Percentiles rank a stretch among this genome's conserved stretches.
Conservation (phyloP, 768 basidiomycete genomes). For the Suillus bovinus region DNA sequence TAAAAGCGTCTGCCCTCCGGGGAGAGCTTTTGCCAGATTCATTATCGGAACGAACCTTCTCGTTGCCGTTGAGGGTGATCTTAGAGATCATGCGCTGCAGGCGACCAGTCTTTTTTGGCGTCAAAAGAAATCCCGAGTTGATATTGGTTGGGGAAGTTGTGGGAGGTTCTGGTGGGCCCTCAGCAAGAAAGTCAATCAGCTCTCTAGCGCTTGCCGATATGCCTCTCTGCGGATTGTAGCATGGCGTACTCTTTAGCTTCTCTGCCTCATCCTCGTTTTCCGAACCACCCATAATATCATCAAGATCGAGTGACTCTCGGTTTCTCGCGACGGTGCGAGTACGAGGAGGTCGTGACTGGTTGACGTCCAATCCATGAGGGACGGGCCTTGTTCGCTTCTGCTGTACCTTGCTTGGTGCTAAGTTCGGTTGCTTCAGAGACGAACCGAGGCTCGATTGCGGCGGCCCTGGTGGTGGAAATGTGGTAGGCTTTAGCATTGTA, state of each 20-base stretch:
- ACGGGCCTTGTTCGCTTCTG: slow-evolving; percentile 23
- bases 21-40: slow-evolving; percentile 29
- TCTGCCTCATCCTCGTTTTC: slow-evolving; percentile 53
- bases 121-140: slow-evolving; percentile 42
- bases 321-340: slow-evolving; percentile 55
- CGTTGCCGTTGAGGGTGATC: slow-evolving; percentile 49
- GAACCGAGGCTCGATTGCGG: slow-evolving; percentile 32
- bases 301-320: slow-evolving; percentile 71
- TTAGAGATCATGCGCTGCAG: slow-evolving; percentile 85
- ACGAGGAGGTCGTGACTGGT: slow-evolving; percentile 20
- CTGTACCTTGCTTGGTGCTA: slow-evolving; percentile 22
- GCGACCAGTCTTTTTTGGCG: slow-evolving; percentile 53
- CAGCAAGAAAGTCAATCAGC: slow-evolving; percentile 57
- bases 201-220: slow-evolving; percentile 49
- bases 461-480: slow-evolving; percentile 25
- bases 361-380: slow-evolving; percentile 32
- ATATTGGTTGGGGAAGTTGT: slow-evolving; percentile 34
- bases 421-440: slow-evolving; percentile 27
- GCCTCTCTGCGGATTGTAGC: slow-evolving; percentile 34
- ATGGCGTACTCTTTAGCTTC: slow-evolving; percentile 41
- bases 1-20: slow-evolving; percentile 29
- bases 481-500: slow-evolving; percentile 12
- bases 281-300: slow-evolving; percentile 71
- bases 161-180: slow-evolving; percentile 49
- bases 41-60: slow-evolving; percentile 11